A percentile compares a stretch with the other conserved stretches of the same genome.
Conservation (phyloP, 495 filamentous ascomycete genomes). For the Gamarada debralockiae region DNA sequence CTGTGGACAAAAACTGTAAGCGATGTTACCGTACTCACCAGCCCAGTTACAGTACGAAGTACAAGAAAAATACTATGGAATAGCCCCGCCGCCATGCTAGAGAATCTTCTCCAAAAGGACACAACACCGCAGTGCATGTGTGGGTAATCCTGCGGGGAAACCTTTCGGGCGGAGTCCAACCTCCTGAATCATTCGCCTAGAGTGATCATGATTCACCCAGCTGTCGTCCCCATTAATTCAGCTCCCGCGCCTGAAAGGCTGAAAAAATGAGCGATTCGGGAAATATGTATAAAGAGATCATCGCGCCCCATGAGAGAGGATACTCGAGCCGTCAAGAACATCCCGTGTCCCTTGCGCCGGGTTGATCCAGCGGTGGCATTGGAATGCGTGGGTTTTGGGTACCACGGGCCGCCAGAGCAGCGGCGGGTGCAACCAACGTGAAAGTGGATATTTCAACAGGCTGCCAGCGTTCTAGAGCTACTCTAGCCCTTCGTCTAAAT, state of each 20-base stretch:
- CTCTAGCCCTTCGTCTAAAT: constrained; percentile 3
- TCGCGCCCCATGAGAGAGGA: background rate
- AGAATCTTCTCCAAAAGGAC: too few species aligned
- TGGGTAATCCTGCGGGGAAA: too few species aligned
- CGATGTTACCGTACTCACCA: background rate
- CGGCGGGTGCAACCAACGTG: constrained; percentile 9
- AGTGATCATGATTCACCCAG: too few species aligned
- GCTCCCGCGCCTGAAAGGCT: background rate
- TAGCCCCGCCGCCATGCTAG: too few species aligned
- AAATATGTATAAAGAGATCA: too few species aligned
- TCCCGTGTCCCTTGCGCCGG: constrained; percentile 18
- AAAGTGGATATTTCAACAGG: constrained; percentile 15
- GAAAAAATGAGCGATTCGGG: too few species aligned
- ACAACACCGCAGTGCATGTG: too few species aligned
- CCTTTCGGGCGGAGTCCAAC: too few species aligned
- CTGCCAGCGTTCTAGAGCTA: constrained; percentile 13
- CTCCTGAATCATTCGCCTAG: too few species aligned
- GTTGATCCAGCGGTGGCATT: constrained; percentile 18
- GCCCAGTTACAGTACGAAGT: background rate
- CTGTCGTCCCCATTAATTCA: background rate
- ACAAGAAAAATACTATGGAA: background rate
- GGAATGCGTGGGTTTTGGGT: background rate
- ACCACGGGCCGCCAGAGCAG: constrained; percentile 11
- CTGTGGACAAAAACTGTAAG: background rate
- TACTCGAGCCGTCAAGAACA: constrained; percentile 3